phyloP scores from a whole-genome alignment of 2,329 filamentous ascomycete species.

The Calonectria pauciramosa region DNA sequence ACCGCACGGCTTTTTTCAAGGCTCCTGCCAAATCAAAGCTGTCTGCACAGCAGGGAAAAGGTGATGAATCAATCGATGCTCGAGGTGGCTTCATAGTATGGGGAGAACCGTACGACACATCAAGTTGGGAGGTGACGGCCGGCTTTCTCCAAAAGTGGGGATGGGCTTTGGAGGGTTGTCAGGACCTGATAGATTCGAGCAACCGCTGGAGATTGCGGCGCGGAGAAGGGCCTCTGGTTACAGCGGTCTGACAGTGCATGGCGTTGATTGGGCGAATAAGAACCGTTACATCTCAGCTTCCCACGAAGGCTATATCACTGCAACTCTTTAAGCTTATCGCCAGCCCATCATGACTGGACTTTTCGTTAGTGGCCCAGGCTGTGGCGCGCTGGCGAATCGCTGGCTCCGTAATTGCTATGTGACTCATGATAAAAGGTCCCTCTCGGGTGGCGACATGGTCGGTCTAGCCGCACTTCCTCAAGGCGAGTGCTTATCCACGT shows the following conservation, averaged over 20 bases:
- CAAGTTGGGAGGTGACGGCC: slow-evolving; percentile 15
- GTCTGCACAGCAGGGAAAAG: neutral
- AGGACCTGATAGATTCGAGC: slow-evolving; percentile 9
- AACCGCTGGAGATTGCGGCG: slow-evolving; percentile 18
- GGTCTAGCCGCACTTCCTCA: neutral
- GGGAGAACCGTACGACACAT: slow-evolving; percentile 10
- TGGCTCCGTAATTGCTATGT: neutral
- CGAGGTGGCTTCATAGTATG: slow-evolving; percentile 17
- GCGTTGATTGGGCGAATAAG: neutral
- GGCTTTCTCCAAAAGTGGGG: slow-evolving; percentile 19
- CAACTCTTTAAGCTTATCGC: neutral
- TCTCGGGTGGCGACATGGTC: neutral
- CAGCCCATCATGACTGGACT: neutral
- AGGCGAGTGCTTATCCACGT: neutral
- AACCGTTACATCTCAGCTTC: neutral
- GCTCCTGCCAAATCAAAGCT: neutral
- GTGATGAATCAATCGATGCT: neutral
- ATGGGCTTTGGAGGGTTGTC: slow-evolving; percentile 21
- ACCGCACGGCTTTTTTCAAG: neutral
- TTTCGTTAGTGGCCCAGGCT: neutral
- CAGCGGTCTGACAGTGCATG: neutral
- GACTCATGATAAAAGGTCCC: neutral
- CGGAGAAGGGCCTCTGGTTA: slow-evolving; percentile 4
- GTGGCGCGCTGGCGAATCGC: neutral
- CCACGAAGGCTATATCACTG: neutral